Evolutionary conservation across 2,329 filamentous ascomycete species (phyloP), one percentile per base, ranked within the genome.

Genomic region (Phyllosticta citriasiana): DNA sequence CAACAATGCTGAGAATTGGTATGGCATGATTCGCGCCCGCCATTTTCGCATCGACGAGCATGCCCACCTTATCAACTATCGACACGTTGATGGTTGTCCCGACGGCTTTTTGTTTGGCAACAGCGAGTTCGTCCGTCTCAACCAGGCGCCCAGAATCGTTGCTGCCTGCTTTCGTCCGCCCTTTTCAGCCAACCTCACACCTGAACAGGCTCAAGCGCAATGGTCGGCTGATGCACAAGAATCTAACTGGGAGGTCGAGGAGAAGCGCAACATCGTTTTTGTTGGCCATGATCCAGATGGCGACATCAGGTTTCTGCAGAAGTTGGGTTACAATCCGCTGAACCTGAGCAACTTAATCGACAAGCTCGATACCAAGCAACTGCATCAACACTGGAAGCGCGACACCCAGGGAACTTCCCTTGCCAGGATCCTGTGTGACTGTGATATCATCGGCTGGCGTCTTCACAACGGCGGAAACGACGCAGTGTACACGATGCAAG

Each of bases 401-500:
- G 79, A 82, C 24, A 67, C 70, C 0, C 77, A 87, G 2, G 71
- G 78, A 3, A 79, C 81, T 14, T 82, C 81, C 1, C 80, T 97
- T 1, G 76, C 76, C 0, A 76, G 67, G 5, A 79, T 95, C 14
- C 80, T 96, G 25, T 68, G 73, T 5, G 80, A 87, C 5, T 77
- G 96, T 27, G 82, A 81, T 2, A 82, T 95, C 8, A 67, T 75
- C 0, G 82, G 79, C 52, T 82, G 78, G 72, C 79, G 88, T 66
- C 78, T 93, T n/a, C 91, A 96, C 73, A 96, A 96, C 69, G 91
- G 87, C 0, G 83, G 91, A 1, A 96, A 96, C 65, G 91, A 96
- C 70, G 91, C 91, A 0, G 82, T 85, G 1, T 94, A 88, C 70
- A 93, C 90, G 0, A 74, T 96, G 64, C 85, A 87, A 64, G 87